Evolutionary conservation across 768 basidiomycete species (phyloP).

Genomic region (Lactarius quietus): DNA sequence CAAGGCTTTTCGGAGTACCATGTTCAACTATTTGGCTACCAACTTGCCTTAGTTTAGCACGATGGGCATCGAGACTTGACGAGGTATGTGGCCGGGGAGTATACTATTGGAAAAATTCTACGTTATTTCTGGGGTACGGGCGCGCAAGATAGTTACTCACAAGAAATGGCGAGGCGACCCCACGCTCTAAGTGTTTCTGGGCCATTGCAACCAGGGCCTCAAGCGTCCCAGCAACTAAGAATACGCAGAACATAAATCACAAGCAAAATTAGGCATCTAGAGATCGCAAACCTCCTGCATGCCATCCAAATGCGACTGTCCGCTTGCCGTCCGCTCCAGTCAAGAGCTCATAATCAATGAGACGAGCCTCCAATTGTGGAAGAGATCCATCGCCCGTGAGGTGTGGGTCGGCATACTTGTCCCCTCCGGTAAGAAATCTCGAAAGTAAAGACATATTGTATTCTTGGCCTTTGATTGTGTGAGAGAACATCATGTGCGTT

Average conservation of each 20-base stretch:
- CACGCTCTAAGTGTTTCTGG: constrained; percentile 71
- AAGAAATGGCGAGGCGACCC: constrained; percentile 79
- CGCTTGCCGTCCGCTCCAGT: constrained; percentile 60
- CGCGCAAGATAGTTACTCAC: constrained; percentile 41
- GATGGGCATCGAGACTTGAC: constrained; percentile 53
- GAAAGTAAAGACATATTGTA: constrained; percentile 82
- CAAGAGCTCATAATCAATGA: constrained; percentile 87
- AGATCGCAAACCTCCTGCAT: constrained; percentile 68
- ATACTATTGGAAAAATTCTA: constrained; percentile 41
- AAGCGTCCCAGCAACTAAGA: constrained; percentile 76
- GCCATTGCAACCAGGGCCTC: constrained; percentile 80
- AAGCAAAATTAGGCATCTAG: not conserved
- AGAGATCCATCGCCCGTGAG: constrained; percentile 2
- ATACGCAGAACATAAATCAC: not conserved
- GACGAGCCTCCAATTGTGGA: constrained; percentile 38
- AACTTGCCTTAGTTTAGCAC: constrained; percentile 50
- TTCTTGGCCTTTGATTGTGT: constrained; percentile 81
- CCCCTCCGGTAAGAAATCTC: constrained; percentile 44
- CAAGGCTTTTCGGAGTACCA: constrained; percentile 59
- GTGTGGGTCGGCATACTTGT: constrained; percentile 11
- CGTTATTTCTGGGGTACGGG: not conserved
- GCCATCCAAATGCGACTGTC: constrained; percentile 89
- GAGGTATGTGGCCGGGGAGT: constrained; percentile 80
- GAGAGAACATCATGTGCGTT: constrained; percentile 89
- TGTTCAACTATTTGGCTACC: constrained; percentile 52